Percentiles rank a stretch among this genome's conserved stretches.
phyloP scores from a whole-genome alignment of 257 asterid species.

The Primulina huaijiensis region DNA sequence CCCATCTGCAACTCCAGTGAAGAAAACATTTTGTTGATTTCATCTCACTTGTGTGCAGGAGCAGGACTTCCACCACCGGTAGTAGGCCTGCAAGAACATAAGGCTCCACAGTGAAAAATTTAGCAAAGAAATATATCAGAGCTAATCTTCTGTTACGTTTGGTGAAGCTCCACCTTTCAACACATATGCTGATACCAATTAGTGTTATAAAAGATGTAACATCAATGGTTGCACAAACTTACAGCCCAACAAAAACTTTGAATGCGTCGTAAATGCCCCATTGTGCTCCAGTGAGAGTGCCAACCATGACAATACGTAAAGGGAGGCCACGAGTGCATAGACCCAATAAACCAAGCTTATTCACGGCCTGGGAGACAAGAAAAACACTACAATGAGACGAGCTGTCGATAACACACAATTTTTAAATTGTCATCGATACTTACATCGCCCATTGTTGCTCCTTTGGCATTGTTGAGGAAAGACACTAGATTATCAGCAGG shows the following conservation, averaged over 20 bases:
- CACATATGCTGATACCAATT: background rate
- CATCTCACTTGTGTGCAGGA: conserved; percentile 40
- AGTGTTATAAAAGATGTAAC: background rate
- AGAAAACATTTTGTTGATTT: background rate
- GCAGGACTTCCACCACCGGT: conserved; percentile 66
- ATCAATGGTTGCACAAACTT: conserved; percentile 26
- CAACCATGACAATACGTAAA: conserved; percentile 64
- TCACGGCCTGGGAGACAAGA: conserved; percentile 44
- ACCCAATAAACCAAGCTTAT: conserved; percentile 55
- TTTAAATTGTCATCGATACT: conserved; percentile 23
- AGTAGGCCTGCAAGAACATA: conserved; percentile 59
- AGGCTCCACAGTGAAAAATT: background rate
- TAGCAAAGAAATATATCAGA: background rate
- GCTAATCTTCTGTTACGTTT: background rate
- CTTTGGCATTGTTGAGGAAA: conserved; percentile 82
- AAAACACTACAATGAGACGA: background rate
- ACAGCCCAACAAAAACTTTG: conserved; percentile 72
- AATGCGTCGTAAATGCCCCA: conserved; percentile 78
- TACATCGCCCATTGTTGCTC: conserved; percentile 74
- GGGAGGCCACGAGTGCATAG: conserved; percentile 74
- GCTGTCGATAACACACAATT: background rate
- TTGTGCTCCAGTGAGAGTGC: conserved; percentile 75
- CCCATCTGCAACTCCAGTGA: background rate
- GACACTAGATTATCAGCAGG: conserved; percentile 89
- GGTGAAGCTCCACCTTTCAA: background rate